Conservation (phyloP, 2,329 filamentous ascomycete species). For the Hypocreales sp. region DNA sequence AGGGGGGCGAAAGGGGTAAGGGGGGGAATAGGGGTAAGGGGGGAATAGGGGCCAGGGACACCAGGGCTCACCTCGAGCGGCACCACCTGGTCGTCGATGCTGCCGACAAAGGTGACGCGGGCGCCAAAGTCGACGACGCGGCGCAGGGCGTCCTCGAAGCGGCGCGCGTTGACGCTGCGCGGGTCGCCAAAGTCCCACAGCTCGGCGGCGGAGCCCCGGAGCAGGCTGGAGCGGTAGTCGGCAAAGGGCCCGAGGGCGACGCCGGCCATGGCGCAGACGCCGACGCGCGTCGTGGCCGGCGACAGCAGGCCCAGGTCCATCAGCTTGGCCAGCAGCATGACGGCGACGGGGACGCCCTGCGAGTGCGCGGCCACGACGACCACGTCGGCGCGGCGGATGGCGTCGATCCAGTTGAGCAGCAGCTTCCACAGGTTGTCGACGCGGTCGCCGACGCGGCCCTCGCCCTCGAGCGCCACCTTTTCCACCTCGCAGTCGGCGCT, state of each 20-base stretch:
- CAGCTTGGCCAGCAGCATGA: slow-evolving; percentile 85
- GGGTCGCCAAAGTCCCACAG: slow-evolving; percentile 86
- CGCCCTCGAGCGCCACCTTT: slow-evolving; percentile 86
- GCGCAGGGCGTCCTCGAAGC: slow-evolving; percentile 63
- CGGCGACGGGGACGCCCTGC: slow-evolving; percentile 83
- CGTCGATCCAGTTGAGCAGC: slow-evolving; percentile 85
- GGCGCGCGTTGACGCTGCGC: slow-evolving; percentile 65
- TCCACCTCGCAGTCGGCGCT: slow-evolving; percentile 70
- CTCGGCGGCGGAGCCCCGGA: slow-evolving; percentile 84
- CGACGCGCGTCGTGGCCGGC: slow-evolving; percentile 58
- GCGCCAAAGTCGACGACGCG: slow-evolving; percentile 64
- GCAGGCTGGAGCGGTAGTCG: slow-evolving; percentile 77
- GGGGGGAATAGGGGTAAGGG: slow-evolving; percentile 1
- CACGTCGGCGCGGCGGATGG: slow-evolving; percentile 75
- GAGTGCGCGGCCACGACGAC: slow-evolving; percentile 89
- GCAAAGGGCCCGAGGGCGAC: slow-evolving; percentile 87
- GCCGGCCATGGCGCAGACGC: slow-evolving; percentile 79
- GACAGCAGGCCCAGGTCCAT: slow-evolving; percentile 79
- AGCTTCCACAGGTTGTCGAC: slow-evolving; percentile 91
- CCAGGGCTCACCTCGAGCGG: slow-evolving; percentile 56
- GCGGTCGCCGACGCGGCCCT: slow-evolving; percentile 79
- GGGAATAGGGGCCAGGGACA: neutral
- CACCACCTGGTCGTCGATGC: slow-evolving; percentile 93
- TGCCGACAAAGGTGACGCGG: slow-evolving; percentile 75
- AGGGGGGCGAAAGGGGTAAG: neutral